Evolutionary conservation across 2,329 filamentous ascomycete genomes (phyloP), one percentile per base, ranked within the genome.

Genomic region (Aspergillus japonicus): DNA sequence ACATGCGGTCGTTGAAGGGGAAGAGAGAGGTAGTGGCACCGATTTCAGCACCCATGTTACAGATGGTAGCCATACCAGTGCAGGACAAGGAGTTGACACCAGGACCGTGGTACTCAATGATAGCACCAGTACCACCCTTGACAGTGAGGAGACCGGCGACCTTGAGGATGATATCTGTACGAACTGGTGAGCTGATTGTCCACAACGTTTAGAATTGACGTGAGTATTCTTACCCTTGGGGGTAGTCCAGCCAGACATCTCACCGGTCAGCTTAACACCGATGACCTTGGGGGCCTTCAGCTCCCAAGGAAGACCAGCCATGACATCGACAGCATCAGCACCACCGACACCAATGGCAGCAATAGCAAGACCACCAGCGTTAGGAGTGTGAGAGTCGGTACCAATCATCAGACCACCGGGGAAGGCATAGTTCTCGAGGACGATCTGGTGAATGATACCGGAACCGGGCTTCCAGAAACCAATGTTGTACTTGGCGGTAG

Each of bases 391-490:
- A 59, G 92, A 96, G 79, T 98, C 94, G 69, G 94, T 98, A 78
- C 95, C 95, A 75, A 98, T 98, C 76, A 99, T 87, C 61, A 99
- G 87, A 86, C 89, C 94, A 86, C 95, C 95, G 67, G 95, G 95
- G 89, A 98, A 98, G 78, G 93, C 93, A 79, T 98, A 98, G 86
- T 98, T 98, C 84, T 99, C 95, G 61, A 98, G 87, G 65, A 98
- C 81, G 75, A 98, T 98, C 85, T 98, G 95, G 83, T 99, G 95
- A 72, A 99, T 99, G 78, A 98, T 99, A 85, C 95, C 95, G 77
- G 94, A 97, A 71, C 95, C 95, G 67, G 95, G 95, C 80, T 87
- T 92, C 95, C 95, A 99, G 89, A 98, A 98, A 84, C 95, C 95
- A 78, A 98, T 98, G 86, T 98, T 94, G 86, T 98, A 99, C 85